Conservation (phyloP, 768 basidiomycete species). For the Fibroporia radiculosa region DNA sequence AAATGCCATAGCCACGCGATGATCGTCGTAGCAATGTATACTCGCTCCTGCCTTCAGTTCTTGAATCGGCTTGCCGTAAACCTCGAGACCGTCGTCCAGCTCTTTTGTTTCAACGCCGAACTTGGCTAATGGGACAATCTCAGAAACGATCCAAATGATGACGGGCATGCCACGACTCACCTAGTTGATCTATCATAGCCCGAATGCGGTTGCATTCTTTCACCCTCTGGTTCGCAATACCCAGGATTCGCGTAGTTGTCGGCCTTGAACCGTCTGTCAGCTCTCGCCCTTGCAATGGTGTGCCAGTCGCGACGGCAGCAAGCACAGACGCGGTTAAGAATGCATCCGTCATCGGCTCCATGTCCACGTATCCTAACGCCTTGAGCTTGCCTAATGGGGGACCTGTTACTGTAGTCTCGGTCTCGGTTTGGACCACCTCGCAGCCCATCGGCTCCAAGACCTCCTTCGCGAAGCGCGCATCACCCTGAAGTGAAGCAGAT, state of each 20-base stretch:
- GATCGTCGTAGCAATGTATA: conserved; percentile 96
- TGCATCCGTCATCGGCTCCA: conserved; percentile 99
- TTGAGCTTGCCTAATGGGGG: conserved; percentile 77
- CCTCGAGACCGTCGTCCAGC: conserved; percentile 86
- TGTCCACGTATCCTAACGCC: conserved; percentile 83
- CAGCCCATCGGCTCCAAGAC: conserved; percentile 97
- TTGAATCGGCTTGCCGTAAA: conserved; percentile 66
- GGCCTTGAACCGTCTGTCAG: conserved; percentile 24
- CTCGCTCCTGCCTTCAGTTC: conserved; percentile 64
- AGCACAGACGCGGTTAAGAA: conserved; percentile 93
- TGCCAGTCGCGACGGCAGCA: conserved; percentile 65
- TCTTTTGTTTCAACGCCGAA: conserved; percentile 92
- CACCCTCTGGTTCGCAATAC: conserved; percentile 96
- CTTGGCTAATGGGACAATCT: conserved; percentile 50
- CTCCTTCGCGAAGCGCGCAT: conserved; percentile 89
- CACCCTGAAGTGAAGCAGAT: conserved; percentile 87
- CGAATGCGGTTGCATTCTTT: conserved; percentile 97
- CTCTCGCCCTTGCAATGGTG: conserved; percentile 41
- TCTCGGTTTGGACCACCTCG: conserved; percentile 76
- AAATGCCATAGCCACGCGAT: conserved; percentile 98
- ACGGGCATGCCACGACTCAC: conserved; percentile 35
- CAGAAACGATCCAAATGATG: neutral
- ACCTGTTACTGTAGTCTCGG: conserved; percentile 87
- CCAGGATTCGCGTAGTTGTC: conserved; percentile 72
- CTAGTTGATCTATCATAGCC: conserved; percentile 94